Conservation (phyloP, 345 rosid species). For the Lumnitzera racemosa region DNA sequence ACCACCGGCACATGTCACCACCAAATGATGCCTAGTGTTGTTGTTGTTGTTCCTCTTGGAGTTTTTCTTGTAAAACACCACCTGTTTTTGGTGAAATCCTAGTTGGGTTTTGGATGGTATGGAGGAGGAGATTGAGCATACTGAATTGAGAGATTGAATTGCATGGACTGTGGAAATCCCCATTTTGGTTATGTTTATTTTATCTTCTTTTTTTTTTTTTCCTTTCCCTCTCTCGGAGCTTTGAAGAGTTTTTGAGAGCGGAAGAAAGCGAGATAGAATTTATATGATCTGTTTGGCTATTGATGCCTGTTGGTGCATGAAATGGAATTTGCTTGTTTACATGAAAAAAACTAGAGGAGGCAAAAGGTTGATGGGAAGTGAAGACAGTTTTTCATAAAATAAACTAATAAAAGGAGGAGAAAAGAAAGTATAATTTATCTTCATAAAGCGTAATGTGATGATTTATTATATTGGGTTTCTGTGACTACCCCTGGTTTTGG, state of each 20-base stretch:
- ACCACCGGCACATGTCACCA: slow-evolving; percentile 1
- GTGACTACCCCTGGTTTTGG: slow-evolving; percentile 11
- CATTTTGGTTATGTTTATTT: slow-evolving; percentile 1
- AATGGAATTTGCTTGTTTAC: slow-evolving; percentile 2
- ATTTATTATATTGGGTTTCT: slow-evolving; percentile 3
- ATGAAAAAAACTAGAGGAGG: slow-evolving; percentile 5
- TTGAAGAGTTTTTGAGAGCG: slow-evolving; percentile 7
- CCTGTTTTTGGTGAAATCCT: not conserved
- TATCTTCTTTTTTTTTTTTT: not conserved
- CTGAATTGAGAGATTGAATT: slow-evolving; percentile 12
- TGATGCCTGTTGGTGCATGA: slow-evolving; percentile 13
- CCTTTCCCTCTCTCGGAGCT: not conserved
- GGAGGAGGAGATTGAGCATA: slow-evolving; percentile 9
- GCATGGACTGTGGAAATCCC: slow-evolving; percentile 11
- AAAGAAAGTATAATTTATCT: not conserved
- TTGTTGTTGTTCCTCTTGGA: slow-evolving; percentile 13
- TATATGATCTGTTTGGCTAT: slow-evolving; percentile 6
- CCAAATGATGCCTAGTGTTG: not conserved
- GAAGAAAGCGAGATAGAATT: slow-evolving; percentile 20
- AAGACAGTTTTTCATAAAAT: slow-evolving; percentile 11
- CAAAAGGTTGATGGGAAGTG: slow-evolving; percentile 1
- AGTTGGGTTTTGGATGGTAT: not conserved
- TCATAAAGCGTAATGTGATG: slow-evolving; percentile 12
- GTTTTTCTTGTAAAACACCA: slow-evolving; percentile 9
- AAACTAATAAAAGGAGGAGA: slow-evolving; percentile 12